Base-by-base conservation (phyloP, 139 green algal genomes). In the Ulvella scutata region DNA sequence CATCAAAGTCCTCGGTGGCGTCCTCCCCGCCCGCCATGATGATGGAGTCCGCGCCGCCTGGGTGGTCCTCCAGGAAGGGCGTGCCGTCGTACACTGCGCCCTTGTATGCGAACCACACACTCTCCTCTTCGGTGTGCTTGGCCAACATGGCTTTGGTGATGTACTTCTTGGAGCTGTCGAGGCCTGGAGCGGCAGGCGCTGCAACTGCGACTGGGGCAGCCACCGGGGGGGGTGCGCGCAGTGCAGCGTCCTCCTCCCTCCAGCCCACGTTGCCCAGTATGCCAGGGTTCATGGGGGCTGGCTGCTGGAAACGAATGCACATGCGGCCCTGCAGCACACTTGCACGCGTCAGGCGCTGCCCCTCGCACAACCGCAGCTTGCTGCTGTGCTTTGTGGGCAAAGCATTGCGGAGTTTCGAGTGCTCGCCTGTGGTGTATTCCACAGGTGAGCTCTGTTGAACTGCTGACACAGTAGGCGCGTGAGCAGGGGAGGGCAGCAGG, bases 291-390 rank as follows among this genome's bases (percentile, higher is more conserved):
- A 91, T 78, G n/a, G 87, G 87, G 1, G 87, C 87, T 0, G 87
- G 91, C 84, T 96, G 91, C 80, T 96, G 88, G 83, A 96, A 96
- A 37, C 80, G 79, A 21, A 96, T 78, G 3, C 77, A 81, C 37
- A 91, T 79, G n/a, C 81, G 77, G 67, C 85, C 85, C 29, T 78
- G 43, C 20, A 67, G n/a, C n/a, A n/a, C n/a, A n/a, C n/a, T n/a
- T n/a, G n/a, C n/a, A n/a, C n/a, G n/a, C n/a, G n/a, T n/a, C n/a
- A n/a, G n/a, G n/a, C n/a, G n/a, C n/a, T n/a, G n/a, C n/a, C n/a
- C n/a, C n/a, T n/a, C n/a, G n/a, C n/a, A n/a, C n/a, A n/a, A n/a
- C n/a, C n/a, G n/a, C n/a, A n/a, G n/a, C n/a, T n/a, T n/a, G n/a
- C n/a, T n/a, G n/a, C n/a, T n/a, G n/a, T n/a, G n/a, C n/a, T n/a